A percentile compares a stretch with the other conserved stretches of the same genome.
Conservation (phyloP, 1,284 basidiomycete genomes). For the Veloporphyrellus conicus region DNA sequence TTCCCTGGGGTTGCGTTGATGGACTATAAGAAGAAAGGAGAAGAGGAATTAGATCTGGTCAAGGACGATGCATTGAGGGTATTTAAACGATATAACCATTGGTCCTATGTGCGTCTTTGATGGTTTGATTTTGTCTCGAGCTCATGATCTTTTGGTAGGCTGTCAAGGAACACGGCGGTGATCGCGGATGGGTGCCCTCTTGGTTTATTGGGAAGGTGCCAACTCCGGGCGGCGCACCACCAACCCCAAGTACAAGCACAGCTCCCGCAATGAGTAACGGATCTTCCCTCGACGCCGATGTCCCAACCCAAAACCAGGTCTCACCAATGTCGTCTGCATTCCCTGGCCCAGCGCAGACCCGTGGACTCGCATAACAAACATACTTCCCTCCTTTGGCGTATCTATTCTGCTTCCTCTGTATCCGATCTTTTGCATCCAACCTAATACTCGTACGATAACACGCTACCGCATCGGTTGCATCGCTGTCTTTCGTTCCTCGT, state of each 20-base stretch:
- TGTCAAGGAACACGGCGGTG: slow-evolving; percentile 83
- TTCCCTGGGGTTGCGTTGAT: slow-evolving; percentile 93
- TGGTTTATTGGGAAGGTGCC: slow-evolving; percentile 76
- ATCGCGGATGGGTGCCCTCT: slow-evolving; percentile 88
- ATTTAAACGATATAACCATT: slow-evolving; percentile 97
- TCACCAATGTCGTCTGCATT: slow-evolving; percentile 75
- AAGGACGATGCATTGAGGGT: slow-evolving; percentile 88
- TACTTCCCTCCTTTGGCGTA: slow-evolving; percentile 17
- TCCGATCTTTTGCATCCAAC: slow-evolving; percentile 24
- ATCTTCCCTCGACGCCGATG: slow-evolving; percentile 36
- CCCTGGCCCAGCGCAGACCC: slow-evolving; percentile 37
- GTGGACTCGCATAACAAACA: slow-evolving; percentile 19
- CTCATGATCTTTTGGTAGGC: slow-evolving; percentile 45
- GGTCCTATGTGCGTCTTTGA: slow-evolving; percentile 75
- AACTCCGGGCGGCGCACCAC: slow-evolving; percentile 46
- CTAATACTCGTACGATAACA: slow-evolving; percentile 20
- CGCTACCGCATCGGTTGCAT: slow-evolving; percentile 16
- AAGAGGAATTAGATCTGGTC: slow-evolving; percentile 80
- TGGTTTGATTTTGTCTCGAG: neutral
- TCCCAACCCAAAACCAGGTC: slow-evolving; percentile 49
- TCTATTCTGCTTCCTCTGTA: slow-evolving; percentile 24
- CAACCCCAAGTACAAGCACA: slow-evolving; percentile 53
- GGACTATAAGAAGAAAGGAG: slow-evolving; percentile 89
- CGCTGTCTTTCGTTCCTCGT: slow-evolving; percentile 26
- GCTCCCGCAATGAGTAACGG: slow-evolving; percentile 30